Base-by-base conservation (phyloP, 139 green algal species). In the Chlamydomonas asymmetrica region DNA sequence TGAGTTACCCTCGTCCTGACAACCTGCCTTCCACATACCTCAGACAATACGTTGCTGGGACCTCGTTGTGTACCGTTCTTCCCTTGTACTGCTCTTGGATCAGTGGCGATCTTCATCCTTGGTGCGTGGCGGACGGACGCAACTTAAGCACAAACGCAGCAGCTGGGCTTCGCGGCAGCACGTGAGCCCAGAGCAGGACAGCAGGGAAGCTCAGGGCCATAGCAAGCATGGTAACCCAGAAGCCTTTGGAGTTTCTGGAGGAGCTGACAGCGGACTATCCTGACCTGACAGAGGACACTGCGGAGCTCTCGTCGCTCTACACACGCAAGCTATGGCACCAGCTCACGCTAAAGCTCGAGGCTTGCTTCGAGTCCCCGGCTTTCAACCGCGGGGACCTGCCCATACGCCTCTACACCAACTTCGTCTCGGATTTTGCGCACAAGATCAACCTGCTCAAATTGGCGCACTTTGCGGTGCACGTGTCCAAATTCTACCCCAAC, bases 301-400 rank as follows among this genome's bases (percentile, higher is more conserved):
- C 78, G 16, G 80, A 93, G 35, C 82, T 95, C 2, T 78, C 74
- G 6, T 87, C 83, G 27, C 83, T 98, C 22, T 97, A 98, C 71
- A 69, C 96, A 64, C 72, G 87, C 10, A 98, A 97, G 88, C 85
- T 99, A 43, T 99, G 97, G 97, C 96, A 99, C 80, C 91, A 98
- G 85, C 86, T 99, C 8, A 98, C 95, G 1, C 59, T 94, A 1
- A 91, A 92, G 56, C 73, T 99, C 18, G 93, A 99, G 63, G 78
- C 82, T 25, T 74, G 69, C 41, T 87, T 93, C 34, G 61, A 79
- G 8, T 60, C 63, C 38, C 56, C 72, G 7, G 73, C 86, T 25
- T 89, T 89, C 43, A 86, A 88, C 50, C 61, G 82, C 16, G 88
- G 75, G 18, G 86, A 90, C 37, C 74, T 91, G 37, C 83, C 91